A percentile compares a stretch with the other conserved stretches of the same genome.
Evolutionary conservation across 768 basidiomycete species (phyloP).

Genomic region (Mrakia blollopis): DNA sequence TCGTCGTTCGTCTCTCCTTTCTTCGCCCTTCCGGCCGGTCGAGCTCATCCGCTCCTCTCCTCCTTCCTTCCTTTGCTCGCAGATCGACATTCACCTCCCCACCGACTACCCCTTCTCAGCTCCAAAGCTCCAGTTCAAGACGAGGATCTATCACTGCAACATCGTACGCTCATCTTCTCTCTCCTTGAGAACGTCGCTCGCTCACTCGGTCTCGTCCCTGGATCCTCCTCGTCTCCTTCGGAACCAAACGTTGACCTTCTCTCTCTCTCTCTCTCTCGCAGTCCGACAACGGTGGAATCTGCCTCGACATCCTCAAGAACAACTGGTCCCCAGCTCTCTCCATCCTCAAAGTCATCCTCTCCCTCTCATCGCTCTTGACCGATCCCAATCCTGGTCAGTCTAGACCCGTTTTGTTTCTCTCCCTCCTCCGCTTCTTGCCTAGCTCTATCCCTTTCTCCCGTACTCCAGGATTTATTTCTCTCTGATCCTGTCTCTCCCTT

Average conservation of each 20-base stretch:
- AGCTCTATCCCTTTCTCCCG: slow-evolving; percentile 6
- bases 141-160: slow-evolving; percentile 31
- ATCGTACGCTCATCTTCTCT: slow-evolving; percentile 9
- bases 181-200: background rate
- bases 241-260: background rate
- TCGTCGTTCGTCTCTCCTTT: background rate
- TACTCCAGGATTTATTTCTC: too few species aligned
- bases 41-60: background rate
- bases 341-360: slow-evolving; percentile 89
- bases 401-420: background rate
- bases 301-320: slow-evolving; percentile 85
- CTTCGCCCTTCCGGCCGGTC: background rate
- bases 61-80: background rate
- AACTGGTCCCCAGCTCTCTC: slow-evolving; percentile 94
- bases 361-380: slow-evolving; percentile 82
- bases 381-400: slow-evolving; percentile 86
- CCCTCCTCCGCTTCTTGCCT: background rate
- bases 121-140: slow-evolving; percentile 33
- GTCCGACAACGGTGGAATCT: slow-evolving; percentile 50
- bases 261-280: slow-evolving; percentile 33
- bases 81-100: slow-evolving; percentile 61
- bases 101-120: slow-evolving; percentile 60
- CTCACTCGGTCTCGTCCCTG: too few species aligned
- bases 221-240: background rate
- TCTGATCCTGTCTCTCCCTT: too few species aligned